These are phyloP conservation scores for Aspergillus carlsbadensis DNA, from an alignment of 495 filamentous ascomycete genomes.

Conservation along the genomic window DNA sequence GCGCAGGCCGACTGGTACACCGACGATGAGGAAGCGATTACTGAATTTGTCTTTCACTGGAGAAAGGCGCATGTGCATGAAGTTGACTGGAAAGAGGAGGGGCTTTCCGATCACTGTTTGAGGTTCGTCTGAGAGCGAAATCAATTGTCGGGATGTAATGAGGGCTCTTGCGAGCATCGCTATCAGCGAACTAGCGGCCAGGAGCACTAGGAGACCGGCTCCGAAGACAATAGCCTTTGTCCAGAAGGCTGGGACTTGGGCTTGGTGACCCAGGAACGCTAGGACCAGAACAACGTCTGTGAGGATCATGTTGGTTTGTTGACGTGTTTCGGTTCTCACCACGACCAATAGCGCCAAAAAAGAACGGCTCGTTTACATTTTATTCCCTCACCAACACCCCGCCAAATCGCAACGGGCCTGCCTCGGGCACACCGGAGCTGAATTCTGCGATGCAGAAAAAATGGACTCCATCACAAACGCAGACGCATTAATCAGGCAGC, in stretches of 20 bases:
- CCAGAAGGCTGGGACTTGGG: conserved; percentile 7
- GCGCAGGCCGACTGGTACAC: conserved; percentile 14
- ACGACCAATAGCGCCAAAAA: no score
- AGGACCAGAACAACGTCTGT: not conserved
- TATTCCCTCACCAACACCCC: not conserved
- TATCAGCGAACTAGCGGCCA: not conserved
- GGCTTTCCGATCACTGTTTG: conserved; percentile 16
- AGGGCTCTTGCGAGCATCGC: not conserved
- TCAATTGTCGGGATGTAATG: conserved; percentile 2
- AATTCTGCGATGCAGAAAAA: not conserved
- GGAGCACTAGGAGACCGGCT: not conserved
- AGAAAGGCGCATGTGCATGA: conserved; percentile 12
- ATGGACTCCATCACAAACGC: not conserved
- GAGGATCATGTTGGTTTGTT: not conserved
- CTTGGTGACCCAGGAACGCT: conserved; percentile 2
- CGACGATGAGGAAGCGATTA: conserved; percentile 12
- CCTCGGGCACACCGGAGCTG: conserved; percentile 3
- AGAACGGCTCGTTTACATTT: no score
- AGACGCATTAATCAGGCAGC: not conserved
- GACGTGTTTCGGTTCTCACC: no score
- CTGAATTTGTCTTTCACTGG: conserved; percentile 14
- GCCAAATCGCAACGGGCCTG: not conserved
- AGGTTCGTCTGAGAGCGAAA: conserved; percentile 5
- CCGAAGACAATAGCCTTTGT: not conserved
- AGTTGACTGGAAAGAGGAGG: conserved; percentile 13